Evolutionary conservation across 805 yeast genomes (phyloP).

Genomic region (Candida incommunis): DNA sequence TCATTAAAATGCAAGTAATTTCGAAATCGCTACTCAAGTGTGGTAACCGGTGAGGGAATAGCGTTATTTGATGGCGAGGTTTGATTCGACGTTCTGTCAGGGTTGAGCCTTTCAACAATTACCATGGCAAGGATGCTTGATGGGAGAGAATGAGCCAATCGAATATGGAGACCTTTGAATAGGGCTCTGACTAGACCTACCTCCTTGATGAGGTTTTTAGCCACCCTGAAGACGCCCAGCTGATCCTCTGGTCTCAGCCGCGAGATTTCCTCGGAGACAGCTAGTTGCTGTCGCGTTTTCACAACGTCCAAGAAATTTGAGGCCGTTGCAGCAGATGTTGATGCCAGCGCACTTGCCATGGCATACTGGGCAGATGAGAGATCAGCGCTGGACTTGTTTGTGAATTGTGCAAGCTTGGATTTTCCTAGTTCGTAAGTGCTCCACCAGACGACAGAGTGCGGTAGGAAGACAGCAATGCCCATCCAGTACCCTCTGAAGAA

Average conservation of each 20-base stretch:
- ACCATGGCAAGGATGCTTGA: slow-evolving; percentile 27
- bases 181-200: slow-evolving; percentile 22
- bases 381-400: slow-evolving; percentile 2
- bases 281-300: slow-evolving; percentile 31
- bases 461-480: slow-evolving; percentile 29
- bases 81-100: slow-evolving; percentile 13
- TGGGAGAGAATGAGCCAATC: slow-evolving; percentile 25
- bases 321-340: slow-evolving; percentile 20
- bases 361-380: slow-evolving; percentile 17
- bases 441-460: slow-evolving; percentile 31
- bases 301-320: slow-evolving; percentile 28
- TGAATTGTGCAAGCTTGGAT: slow-evolving; percentile 1
- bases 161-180: slow-evolving; percentile 23
- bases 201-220: slow-evolving; percentile 23
- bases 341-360: slow-evolving; percentile 23
- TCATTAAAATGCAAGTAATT: no score
- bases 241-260: slow-evolving; percentile 24
- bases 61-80: no score
- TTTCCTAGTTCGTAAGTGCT: slow-evolving; percentile 18
- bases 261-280: slow-evolving; percentile 25
- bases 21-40: no score
- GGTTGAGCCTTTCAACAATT: slow-evolving; percentile 25
- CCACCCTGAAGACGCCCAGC: slow-evolving; percentile 20
- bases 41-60: no score
- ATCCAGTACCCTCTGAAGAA: slow-evolving; percentile 58